Evolutionary conservation across 2,329 filamentous ascomycete species (phyloP).

Genomic region (Neopestalotiopsis sp.): DNA sequence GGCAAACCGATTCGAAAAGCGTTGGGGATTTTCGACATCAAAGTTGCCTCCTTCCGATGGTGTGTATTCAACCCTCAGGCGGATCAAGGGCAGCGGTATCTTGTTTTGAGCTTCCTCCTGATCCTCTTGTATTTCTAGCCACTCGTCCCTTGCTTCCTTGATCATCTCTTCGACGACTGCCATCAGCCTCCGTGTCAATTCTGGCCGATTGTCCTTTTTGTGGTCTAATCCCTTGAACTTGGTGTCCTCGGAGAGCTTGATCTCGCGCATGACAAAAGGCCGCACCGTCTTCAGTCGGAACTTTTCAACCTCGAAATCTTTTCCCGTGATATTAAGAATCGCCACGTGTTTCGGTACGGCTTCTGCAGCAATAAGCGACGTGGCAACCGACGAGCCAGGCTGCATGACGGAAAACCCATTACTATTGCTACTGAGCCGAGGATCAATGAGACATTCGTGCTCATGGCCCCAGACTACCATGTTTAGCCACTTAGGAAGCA

Average conservation of each 20-base stretch:
- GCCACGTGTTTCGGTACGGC: slow-evolving; percentile 90
- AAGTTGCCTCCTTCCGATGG: slow-evolving; percentile 84
- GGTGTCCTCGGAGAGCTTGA: slow-evolving; percentile 77
- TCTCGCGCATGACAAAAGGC: slow-evolving; percentile 87
- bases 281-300: slow-evolving; percentile 87
- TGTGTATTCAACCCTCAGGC: slow-evolving; percentile 89
- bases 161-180: slow-evolving; percentile 86
- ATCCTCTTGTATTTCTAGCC: slow-evolving; percentile 77
- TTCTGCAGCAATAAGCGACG: slow-evolving; percentile 88
- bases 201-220: slow-evolving; percentile 81
- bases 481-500: slow-evolving; percentile 89
- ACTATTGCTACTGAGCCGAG: slow-evolving; percentile 64
- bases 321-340: slow-evolving; percentile 82
- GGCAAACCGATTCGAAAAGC: slow-evolving; percentile 91
- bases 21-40: slow-evolving; percentile 92
- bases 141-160: slow-evolving; percentile 79
- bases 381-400: slow-evolving; percentile 94
- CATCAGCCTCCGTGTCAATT: slow-evolving; percentile 79
- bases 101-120: slow-evolving; percentile 62
- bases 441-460: slow-evolving; percentile 93
- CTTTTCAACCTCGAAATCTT: slow-evolving; percentile 79
- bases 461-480: slow-evolving; percentile 97
- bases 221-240: slow-evolving; percentile 79
- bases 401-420: slow-evolving; percentile 97
- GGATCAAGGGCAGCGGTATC: slow-evolving; percentile 80